Evolutionary conservation across 306 rosid genomes (phyloP).

Genomic region (Lupinus albus): DNA sequence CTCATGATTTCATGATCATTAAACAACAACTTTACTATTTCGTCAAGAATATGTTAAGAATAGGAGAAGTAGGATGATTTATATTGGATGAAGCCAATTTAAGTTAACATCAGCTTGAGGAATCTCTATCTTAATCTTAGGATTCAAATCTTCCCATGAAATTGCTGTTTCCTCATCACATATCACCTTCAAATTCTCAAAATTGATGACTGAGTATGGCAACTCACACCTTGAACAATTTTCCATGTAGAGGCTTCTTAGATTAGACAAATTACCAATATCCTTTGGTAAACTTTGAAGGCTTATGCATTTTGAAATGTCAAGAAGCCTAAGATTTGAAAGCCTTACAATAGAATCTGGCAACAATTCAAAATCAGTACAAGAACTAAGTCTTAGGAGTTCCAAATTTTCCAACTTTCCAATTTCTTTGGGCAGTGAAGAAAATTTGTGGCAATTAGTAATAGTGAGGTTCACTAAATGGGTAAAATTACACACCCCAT

Average conservation of each 20-base stretch:
- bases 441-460: constrained; percentile 63
- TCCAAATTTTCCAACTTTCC: constrained; percentile 52
- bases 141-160: constrained; percentile 46
- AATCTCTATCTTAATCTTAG: constrained; percentile 37
- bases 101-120: constrained; percentile 52
- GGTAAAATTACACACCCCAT: constrained; percentile 40
- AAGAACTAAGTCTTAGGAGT: constrained; percentile 58
- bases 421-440: constrained; percentile 49
- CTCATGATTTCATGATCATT: no score
- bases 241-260: constrained; percentile 48
- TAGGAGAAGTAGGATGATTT: not conserved
- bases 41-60: not conserved
- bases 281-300: constrained; percentile 50
- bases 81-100: constrained; percentile 56
- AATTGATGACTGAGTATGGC: constrained; percentile 45
- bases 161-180: constrained; percentile 67
- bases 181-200: constrained; percentile 46
- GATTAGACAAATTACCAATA: constrained; percentile 42
- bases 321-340: constrained; percentile 40
- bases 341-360: constrained; percentile 53
- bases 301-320: constrained; percentile 65
- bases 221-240: constrained; percentile 51
- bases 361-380: constrained; percentile 50
- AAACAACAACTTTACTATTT: no score
- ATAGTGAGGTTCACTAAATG: constrained; percentile 49